phyloP scores from a whole-genome alignment of 805 yeast species.

The Yarrowia sp. region DNA sequence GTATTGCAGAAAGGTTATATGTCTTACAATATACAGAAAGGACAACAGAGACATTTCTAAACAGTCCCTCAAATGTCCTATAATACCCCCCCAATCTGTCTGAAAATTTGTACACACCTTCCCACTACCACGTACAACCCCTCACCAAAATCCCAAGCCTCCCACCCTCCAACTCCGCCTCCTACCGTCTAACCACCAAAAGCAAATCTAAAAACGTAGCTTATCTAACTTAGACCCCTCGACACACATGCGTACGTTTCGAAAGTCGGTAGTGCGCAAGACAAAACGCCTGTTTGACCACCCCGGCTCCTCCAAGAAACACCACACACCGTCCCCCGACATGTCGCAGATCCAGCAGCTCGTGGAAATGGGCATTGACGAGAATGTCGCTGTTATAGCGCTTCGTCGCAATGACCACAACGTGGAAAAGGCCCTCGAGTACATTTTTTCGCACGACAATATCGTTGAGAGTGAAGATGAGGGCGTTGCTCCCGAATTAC shows the following conservation, averaged over 20 bases:
- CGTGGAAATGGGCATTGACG: constrained; percentile 20
- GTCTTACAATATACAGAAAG: too few relatives aligned
- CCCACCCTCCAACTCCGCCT: too few relatives aligned
- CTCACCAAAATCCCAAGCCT: too few relatives aligned
- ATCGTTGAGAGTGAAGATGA: constrained; percentile 11
- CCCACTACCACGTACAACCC: too few relatives aligned
- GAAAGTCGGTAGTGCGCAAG: constrained; percentile 8
- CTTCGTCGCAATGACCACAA: constrained; percentile 6
- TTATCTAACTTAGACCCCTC: constrained; percentile 10
- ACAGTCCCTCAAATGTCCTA: too few relatives aligned
- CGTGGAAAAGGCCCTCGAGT: constrained; percentile 22
- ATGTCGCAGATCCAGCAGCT: constrained; percentile 16
- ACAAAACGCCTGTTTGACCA: constrained; percentile 12
- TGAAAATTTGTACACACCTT: too few relatives aligned
- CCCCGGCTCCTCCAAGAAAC: not conserved
- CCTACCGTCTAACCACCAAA: too few relatives aligned
- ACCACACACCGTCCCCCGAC: not conserved
- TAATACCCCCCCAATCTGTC: too few relatives aligned
- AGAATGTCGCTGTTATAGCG: not conserved
- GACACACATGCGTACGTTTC: constrained; percentile 12
- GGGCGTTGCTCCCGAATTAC: not conserved
- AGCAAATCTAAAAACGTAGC: not conserved
- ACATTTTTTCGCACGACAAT: constrained; percentile 8
- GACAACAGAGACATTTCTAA: too few relatives aligned
- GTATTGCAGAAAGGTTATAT: too few relatives aligned